A percentile compares a stretch with the other conserved stretches of the same genome.
Evolutionary conservation across 2,329 filamentous ascomycete genomes (phyloP).

Genomic region (Microsporum ferrugineum): DNA sequence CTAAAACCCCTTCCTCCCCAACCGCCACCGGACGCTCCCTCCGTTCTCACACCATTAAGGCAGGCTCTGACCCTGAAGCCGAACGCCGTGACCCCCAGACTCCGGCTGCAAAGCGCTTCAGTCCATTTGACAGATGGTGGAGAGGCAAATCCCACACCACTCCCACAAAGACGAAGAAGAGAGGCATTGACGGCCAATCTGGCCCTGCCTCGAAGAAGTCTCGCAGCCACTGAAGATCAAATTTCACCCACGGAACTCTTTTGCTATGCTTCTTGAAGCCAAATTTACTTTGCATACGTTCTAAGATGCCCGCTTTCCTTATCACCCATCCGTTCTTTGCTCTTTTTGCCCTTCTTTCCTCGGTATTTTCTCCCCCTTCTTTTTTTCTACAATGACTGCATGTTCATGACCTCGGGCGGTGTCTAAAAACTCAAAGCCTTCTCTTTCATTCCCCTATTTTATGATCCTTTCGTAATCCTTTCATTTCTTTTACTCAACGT

Average conservation of each 20-base stretch:
- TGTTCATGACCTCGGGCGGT: slow-evolving; percentile 6
- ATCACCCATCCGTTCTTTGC: not conserved
- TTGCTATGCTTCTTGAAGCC: not conserved
- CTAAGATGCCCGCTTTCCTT: not conserved
- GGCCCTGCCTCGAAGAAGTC: slow-evolving; percentile 7
- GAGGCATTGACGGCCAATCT: not conserved
- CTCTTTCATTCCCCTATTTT: slow-evolving; percentile 5
- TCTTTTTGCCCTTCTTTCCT: not conserved
- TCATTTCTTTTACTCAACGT: not conserved
- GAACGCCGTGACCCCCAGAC: slow-evolving; percentile 19
- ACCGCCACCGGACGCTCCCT: slow-evolving; percentile 24
- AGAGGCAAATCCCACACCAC: slow-evolving; percentile 23
- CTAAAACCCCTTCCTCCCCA: slow-evolving; percentile 24
- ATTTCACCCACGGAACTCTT: not conserved
- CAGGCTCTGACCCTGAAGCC: slow-evolving; percentile 16
- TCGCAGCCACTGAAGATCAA: slow-evolving; percentile 6
- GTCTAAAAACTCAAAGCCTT: not conserved
- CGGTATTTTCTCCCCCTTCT: not conserved
- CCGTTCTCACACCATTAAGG: slow-evolving; percentile 23
- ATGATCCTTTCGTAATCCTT: slow-evolving; percentile 4
- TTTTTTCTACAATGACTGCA: slow-evolving; percentile 2
- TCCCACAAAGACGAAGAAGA: slow-evolving; percentile 27
- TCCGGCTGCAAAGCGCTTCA: slow-evolving; percentile 23
- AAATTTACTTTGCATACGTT: not conserved
- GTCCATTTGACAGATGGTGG: slow-evolving; percentile 33